A percentile compares a stretch with the other conserved stretches of the same genome.
These are phyloP conservation scores for Phellopilus nigrolimitatus DNA, from an alignment of 1,284 basidiomycete species.

Conservation along the genomic window DNA sequence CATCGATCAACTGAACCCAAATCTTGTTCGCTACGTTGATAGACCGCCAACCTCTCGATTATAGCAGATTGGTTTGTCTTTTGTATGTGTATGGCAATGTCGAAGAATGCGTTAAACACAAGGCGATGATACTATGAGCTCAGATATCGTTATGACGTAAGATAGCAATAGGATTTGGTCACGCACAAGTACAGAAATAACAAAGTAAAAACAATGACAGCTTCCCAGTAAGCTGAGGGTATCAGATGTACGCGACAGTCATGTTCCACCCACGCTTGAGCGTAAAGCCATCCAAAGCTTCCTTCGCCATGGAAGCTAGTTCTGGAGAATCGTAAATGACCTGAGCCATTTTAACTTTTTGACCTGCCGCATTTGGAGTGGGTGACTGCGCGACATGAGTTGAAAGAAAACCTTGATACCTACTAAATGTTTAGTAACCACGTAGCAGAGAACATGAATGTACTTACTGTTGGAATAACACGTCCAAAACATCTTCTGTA, in stretches of 20 bases:
- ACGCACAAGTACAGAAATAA: conserved; percentile 7
- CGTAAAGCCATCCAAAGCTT: conserved; percentile 73
- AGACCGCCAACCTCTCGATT: conserved; percentile 13
- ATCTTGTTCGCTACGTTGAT: conserved; percentile 26
- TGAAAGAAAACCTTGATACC: conserved; percentile 74
- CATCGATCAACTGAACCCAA: conserved; percentile 44
- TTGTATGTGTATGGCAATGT: background rate
- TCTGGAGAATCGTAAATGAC: conserved; percentile 69
- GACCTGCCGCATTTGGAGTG: conserved; percentile 55
- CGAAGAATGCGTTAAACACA: too few relatives aligned
- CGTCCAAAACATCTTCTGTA: conserved; percentile 71
- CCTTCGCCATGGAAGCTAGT: conserved; percentile 70
- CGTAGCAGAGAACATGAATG: conserved; percentile 9
- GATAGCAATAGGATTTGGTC: background rate
- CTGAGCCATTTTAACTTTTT: conserved; percentile 68
- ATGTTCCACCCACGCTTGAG: conserved; percentile 80
- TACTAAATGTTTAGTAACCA: conserved; percentile 26
- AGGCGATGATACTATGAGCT: too few relatives aligned
- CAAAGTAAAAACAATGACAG: conserved; percentile 4
- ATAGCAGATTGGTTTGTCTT: background rate
- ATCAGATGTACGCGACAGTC: conserved; percentile 67
- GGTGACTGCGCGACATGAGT: conserved; percentile 64
- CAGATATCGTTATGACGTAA: background rate
- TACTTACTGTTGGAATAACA: conserved; percentile 84
- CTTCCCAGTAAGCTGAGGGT: background rate